phyloP scores from a whole-genome alignment of 208 protist genomes.

The Herpetomonas samuelpessoai region DNA sequence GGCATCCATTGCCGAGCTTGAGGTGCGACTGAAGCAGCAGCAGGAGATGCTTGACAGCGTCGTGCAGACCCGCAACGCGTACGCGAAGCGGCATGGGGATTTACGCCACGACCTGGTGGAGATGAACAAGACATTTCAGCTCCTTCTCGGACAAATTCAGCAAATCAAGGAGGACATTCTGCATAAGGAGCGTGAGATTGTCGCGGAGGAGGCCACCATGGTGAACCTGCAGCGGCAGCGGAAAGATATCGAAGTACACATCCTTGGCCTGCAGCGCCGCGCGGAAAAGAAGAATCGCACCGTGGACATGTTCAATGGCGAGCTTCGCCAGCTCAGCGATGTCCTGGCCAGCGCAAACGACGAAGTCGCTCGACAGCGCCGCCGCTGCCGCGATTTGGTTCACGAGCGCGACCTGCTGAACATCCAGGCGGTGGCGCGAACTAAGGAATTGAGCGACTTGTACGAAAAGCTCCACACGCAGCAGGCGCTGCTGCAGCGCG shows the following conservation, averaged over 20 bases:
- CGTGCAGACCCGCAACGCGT: constrained; percentile 94
- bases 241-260: constrained; percentile 47
- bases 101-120: constrained; percentile 93
- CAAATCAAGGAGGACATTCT: constrained; percentile 94
- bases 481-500: constrained; percentile 90
- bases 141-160: constrained; percentile 93
- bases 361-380: constrained; percentile 85
- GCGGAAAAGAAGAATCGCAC: constrained; percentile 34
- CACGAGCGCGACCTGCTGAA: constrained; percentile 94
- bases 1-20: constrained; percentile 69
- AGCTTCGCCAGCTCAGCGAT: constrained; percentile 91
- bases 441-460: constrained; percentile 93
- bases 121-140: constrained; percentile 92
- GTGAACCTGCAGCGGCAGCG: constrained; percentile 48
- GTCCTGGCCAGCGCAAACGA: constrained; percentile 91
- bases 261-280: constrained; percentile 30
- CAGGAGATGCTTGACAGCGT: constrained; percentile 92
- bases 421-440: constrained; percentile 92
- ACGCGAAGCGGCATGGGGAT: constrained; percentile 95
- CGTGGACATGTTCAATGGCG: constrained; percentile 46
- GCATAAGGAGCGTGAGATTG: constrained; percentile 47
- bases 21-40: constrained; percentile 53
- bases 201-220: constrained; percentile 35
- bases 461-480: constrained; percentile 98
- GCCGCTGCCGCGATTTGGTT: constrained; percentile 91